These are phyloP conservation scores for Taphrina sp. DNA, from an alignment of 1,139 yeast genomes.

Conservation along the genomic window DNA sequence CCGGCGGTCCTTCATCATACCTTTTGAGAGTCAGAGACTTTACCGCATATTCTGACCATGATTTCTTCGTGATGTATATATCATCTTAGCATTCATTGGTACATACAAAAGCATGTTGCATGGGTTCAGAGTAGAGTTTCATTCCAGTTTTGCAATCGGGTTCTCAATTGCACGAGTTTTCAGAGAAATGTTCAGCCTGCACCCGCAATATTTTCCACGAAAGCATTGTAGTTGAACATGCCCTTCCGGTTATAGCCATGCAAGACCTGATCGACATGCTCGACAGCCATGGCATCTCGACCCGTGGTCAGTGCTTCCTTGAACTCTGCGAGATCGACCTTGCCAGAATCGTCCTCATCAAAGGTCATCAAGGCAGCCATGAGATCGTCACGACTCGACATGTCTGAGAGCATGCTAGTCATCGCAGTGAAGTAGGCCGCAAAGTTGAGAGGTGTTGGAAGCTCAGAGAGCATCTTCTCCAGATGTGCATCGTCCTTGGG, in stretches of 20 bases:
- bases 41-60: no score
- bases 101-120: no score
- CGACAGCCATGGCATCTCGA: conserved; percentile 52
- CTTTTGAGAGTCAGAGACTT: no score
- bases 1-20: no score
- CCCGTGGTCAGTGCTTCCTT: conserved; percentile 51
- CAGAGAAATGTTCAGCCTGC: conserved; percentile 16
- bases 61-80: no score
- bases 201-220: conserved; percentile 35
- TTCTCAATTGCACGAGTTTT: no score
- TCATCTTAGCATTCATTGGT: no score
- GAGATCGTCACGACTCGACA: conserved; percentile 63
- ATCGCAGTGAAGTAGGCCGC: conserved; percentile 68
- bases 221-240: conserved; percentile 29
- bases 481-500: conserved; percentile 47
- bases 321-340: conserved; percentile 54
- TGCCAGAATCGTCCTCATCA: conserved; percentile 45
- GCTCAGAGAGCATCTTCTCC: conserved; percentile 49
- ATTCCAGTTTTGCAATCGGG: no score
- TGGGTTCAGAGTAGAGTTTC: no score
- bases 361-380: conserved; percentile 63
- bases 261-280: conserved; percentile 50
- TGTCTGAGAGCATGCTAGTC: conserved; percentile 57
- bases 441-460: conserved; percentile 65
- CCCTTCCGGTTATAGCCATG: conserved; percentile 19